These are phyloP conservation scores for Dittrichia graveolens DNA, from an alignment of 129 eudicot genomes.

Conservation along the genomic window DNA sequence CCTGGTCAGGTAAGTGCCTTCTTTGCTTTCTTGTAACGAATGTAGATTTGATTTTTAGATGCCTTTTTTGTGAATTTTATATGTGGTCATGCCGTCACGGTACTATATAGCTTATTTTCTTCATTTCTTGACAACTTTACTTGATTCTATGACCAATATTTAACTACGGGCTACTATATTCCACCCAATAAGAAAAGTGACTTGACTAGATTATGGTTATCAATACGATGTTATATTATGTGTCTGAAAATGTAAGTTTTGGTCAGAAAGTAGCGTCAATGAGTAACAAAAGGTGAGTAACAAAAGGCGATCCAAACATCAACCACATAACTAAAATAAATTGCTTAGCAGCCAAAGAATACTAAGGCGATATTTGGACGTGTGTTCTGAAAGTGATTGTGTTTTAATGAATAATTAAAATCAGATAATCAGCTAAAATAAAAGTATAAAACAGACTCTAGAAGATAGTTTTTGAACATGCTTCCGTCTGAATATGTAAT, in stretches of 20 bases:
- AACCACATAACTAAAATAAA: neutral
- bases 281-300: neutral
- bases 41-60: neutral
- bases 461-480: too few relatives aligned
- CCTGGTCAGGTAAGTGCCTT: slow-evolving; percentile 48
- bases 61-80: neutral
- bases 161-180: neutral
- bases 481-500: too few relatives aligned
- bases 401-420: too few relatives aligned
- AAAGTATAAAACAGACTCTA: too few relatives aligned
- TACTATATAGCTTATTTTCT: neutral
- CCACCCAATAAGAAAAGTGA: neutral
- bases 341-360: neutral
- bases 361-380: neutral
- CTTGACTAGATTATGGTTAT: neutral
- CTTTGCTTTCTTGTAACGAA: neutral
- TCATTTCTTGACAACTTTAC: neutral
- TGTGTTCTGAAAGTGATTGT: too few relatives aligned
- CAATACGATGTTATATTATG: neutral
- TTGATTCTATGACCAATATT: too few relatives aligned
- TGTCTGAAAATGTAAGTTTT: slow-evolving; percentile 1
- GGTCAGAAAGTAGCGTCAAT: neutral
- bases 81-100: neutral
- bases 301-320: neutral
- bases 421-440: too few relatives aligned